These are phyloP conservation scores for Fraxinus platypoda DNA, from an alignment of 305 asterid genomes.

Conservation along the genomic window DNA sequence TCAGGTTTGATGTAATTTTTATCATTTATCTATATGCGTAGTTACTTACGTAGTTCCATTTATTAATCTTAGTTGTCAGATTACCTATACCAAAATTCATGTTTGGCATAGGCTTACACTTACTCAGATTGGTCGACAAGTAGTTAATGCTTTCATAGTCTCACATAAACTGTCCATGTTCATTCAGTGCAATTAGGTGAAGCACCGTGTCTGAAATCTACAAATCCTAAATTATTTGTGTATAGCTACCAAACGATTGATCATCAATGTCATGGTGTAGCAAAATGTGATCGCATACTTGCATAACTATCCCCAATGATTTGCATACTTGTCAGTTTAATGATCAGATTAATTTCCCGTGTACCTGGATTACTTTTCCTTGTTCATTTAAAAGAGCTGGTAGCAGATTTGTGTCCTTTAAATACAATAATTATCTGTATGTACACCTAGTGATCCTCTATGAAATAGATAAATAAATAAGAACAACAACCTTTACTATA, in stretches of 20 bases:
- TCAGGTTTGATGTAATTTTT: constrained; percentile 50
- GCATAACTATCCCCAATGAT: neutral
- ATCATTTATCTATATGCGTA: neutral
- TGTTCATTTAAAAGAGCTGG: neutral
- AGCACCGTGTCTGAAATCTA: neutral
- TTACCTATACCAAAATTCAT: neutral
- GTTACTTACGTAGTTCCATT: neutral
- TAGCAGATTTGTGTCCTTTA: neutral
- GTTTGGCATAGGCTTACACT: neutral
- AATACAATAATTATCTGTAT: neutral
- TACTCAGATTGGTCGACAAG: neutral
- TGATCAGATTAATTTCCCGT: neutral
- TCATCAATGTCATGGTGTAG: neutral
- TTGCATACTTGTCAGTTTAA: neutral
- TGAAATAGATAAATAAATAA: neutral
- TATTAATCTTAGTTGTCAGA: neutral
- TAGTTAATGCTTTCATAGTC: neutral
- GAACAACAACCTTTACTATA: neutral
- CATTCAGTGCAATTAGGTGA: neutral
- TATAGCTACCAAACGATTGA: neutral
- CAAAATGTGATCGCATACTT: neutral
- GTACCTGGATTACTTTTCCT: neutral
- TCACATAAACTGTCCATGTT: neutral
- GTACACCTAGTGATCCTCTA: neutral
- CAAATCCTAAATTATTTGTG: neutral